Conservation (phyloP, 768 basidiomycete genomes). For the Lactifluus subvellereus region DNA sequence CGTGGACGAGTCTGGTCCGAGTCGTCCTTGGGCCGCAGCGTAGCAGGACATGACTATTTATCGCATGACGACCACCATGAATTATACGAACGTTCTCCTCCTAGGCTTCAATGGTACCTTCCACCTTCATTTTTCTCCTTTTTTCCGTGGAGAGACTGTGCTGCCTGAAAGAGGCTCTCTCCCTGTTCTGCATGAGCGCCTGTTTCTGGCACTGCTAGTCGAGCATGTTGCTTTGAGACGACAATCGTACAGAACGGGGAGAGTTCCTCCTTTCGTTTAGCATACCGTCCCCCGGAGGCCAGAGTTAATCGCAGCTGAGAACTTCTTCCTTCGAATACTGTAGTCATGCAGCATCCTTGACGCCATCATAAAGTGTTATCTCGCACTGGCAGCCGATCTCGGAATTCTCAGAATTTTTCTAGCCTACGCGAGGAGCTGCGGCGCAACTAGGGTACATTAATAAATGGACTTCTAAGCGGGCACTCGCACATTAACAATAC, state of each 20-base stretch:
- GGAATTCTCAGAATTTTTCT: background rate
- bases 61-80: background rate
- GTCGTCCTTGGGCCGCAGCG: background rate
- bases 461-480: conserved; percentile 9
- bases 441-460: conserved; percentile 10
- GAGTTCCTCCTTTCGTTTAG: conserved; percentile 17
- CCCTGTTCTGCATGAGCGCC: conserved; percentile 8
- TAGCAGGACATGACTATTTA: background rate
- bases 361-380: background rate
- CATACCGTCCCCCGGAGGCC: conserved; percentile 1
- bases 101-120: background rate
- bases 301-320: background rate
- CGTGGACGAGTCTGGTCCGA: background rate
- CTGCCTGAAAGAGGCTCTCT: conserved; percentile 4
- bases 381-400: background rate
- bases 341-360: background rate
- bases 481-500: conserved; percentile 6
- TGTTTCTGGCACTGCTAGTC: conserved; percentile 13
- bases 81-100: background rate
- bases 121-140: too few species aligned
- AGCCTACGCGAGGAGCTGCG: background rate
- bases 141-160: conserved; percentile 3
- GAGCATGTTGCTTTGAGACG: conserved; percentile 8
- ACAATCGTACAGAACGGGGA: conserved; percentile 23
- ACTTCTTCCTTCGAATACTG: background rate